Percentiles rank a stretch among this genome's conserved stretches.
These are phyloP conservation scores for Fusarium sp. DNA, from an alignment of 2,329 filamentous ascomycete genomes.

Conservation along the genomic window DNA sequence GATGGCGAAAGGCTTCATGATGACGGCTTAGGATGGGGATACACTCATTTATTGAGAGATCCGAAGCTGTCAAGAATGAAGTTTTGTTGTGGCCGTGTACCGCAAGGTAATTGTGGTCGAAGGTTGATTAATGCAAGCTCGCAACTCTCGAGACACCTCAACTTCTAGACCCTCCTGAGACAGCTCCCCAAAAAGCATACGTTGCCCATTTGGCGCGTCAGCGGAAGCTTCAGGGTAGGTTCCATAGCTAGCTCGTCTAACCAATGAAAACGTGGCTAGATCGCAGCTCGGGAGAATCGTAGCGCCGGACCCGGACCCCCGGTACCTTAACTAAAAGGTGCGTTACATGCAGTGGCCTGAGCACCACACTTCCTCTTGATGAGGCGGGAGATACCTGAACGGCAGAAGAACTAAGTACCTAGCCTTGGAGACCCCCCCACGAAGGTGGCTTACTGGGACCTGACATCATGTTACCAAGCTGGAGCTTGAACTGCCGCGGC, in stretches of 20 bases:
- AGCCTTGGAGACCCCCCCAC: constrained; percentile 30
- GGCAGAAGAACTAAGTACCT: constrained; percentile 26
- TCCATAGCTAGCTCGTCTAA: constrained; percentile 16
- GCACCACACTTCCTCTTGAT: not conserved
- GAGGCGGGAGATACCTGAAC: constrained; percentile 10
- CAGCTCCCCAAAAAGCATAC: constrained; percentile 48
- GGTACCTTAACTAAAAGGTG: not conserved
- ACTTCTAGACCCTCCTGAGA: constrained; percentile 40
- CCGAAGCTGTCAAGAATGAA: constrained; percentile 29
- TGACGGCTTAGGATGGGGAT: constrained; percentile 40
- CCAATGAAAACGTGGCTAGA: constrained; percentile 40
- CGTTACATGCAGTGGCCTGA: not conserved
- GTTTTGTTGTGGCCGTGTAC: constrained; percentile 19
- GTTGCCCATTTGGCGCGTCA: constrained; percentile 47
- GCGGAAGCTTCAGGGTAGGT: constrained; percentile 41
- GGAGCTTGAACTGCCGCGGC: constrained; percentile 9
- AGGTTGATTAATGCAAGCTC: constrained; percentile 28
- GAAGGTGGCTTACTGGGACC: constrained; percentile 33
- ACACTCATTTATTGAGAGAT: constrained; percentile 49
- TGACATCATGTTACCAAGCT: constrained; percentile 44
- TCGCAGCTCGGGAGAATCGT: constrained; percentile 33
- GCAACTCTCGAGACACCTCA: constrained; percentile 35
- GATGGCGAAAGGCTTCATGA: constrained; percentile 57
- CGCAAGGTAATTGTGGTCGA: constrained; percentile 14
- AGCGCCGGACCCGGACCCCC: constrained; percentile 28